Conservation (phyloP, 345 rosid species). For the Syzygium aqueum region DNA sequence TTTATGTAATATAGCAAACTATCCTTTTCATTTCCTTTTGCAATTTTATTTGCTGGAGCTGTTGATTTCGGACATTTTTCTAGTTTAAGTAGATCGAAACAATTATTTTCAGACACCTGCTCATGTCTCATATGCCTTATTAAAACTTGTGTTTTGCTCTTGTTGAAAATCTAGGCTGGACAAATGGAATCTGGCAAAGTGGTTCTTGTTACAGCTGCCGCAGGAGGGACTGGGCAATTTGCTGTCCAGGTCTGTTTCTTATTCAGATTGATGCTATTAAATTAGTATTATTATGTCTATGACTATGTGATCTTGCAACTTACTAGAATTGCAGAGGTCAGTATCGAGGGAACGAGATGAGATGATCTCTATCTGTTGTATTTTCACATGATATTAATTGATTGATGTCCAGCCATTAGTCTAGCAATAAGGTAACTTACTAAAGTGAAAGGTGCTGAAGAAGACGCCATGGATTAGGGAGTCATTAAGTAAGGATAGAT, state of each 20-base stretch:
- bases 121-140: background rate
- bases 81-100: background rate
- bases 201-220: constrained; percentile 96
- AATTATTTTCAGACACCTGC: background rate
- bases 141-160: background rate
- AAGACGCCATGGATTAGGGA: background rate
- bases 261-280: background rate
- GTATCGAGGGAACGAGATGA: background rate
- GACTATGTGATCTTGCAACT: background rate
- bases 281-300: background rate
- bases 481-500: background rate
- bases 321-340: background rate
- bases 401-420: background rate
- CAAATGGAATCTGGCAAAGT: constrained; percentile 73
- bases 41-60: background rate
- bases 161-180: constrained; percentile 46
- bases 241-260: constrained; percentile 72
- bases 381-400: background rate
- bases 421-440: background rate
- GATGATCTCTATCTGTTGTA: background rate
- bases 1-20: background rate
- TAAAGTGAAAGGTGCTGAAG: background rate
- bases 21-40: background rate
- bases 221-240: constrained; percentile 98
- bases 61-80: background rate